Percentiles rank a stretch among this genome's conserved stretches.
Evolutionary conservation across 1,284 basidiomycete species (phyloP).

Genomic region (Volvariella surrecta): DNA sequence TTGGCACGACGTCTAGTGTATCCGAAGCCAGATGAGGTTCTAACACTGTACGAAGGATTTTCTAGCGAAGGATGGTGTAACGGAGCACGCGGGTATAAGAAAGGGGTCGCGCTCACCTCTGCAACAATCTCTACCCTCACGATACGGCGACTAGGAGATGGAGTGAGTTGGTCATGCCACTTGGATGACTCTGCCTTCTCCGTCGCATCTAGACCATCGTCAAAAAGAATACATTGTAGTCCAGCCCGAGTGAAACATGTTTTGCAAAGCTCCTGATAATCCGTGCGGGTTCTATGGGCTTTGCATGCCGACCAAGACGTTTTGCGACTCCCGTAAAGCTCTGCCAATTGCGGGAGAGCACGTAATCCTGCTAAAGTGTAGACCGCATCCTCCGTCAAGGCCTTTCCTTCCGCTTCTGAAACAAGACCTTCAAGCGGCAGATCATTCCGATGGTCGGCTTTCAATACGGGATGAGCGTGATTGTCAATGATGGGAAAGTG

Average conservation of each 20-base stretch:
- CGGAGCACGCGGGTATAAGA: neutral
- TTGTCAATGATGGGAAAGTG: conserved; percentile 53
- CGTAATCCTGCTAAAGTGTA: conserved; percentile 51
- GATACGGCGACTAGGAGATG: conserved; percentile 44
- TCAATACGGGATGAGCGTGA: conserved; percentile 65
- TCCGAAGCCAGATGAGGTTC: conserved; percentile 9
- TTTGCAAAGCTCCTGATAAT: conserved; percentile 50
- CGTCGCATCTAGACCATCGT: conserved; percentile 51
- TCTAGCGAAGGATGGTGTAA: conserved; percentile 7
- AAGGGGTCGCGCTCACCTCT: conserved; percentile 36
- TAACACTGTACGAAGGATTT: conserved; percentile 17
- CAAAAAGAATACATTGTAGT: conserved; percentile 60
- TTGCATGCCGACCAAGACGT: conserved; percentile 55
- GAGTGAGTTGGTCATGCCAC: conserved; percentile 57
- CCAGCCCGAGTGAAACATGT: conserved; percentile 40
- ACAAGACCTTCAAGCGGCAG: conserved; percentile 54
- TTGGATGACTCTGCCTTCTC: conserved; percentile 40
- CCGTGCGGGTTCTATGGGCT: conserved; percentile 26
- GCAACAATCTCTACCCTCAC: conserved; percentile 60
- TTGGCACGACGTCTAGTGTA: conserved; percentile 13
- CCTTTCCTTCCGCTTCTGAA: conserved; percentile 52
- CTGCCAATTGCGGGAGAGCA: conserved; percentile 44
- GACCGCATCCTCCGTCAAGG: conserved; percentile 39
- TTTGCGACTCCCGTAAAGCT: conserved; percentile 35
- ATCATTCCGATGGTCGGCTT: conserved; percentile 30